Evolutionary conservation across 2,329 filamentous ascomycete species (phyloP).

Genomic region (Penicillium paneum): DNA sequence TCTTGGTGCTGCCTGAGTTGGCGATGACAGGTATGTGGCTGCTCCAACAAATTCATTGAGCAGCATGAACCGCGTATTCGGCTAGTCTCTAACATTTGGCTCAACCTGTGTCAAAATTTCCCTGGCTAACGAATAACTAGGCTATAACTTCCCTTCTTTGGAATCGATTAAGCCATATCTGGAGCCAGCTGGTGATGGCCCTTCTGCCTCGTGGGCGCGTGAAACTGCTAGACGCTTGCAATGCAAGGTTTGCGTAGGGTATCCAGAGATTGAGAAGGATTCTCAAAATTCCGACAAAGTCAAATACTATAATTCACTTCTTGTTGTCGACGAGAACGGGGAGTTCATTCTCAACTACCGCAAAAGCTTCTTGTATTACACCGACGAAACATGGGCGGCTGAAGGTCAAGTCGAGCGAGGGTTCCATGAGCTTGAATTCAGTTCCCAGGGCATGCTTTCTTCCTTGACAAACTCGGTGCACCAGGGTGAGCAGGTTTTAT

Average conservation of each 20-base stretch:
- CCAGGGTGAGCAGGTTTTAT: background rate
- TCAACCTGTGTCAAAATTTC: background rate
- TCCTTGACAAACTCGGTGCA: background rate
- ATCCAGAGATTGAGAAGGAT: constrained; percentile 51
- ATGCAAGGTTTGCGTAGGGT: constrained; percentile 63
- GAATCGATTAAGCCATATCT: constrained; percentile 57
- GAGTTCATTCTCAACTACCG: constrained; percentile 59
- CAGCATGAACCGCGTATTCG: background rate
- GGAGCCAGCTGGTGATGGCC: constrained; percentile 56
- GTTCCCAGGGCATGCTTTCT: background rate
- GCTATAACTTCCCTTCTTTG: constrained; percentile 62
- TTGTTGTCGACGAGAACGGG: constrained; percentile 56
- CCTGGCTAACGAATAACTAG: constrained; percentile 30
- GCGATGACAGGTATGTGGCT: constrained; percentile 55
- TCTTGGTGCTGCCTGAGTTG: constrained; percentile 61
- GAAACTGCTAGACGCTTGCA: constrained; percentile 52
- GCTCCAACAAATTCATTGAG: background rate
- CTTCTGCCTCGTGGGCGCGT: constrained; percentile 57
- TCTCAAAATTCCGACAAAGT: constrained; percentile 6
- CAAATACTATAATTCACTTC: constrained; percentile 57
- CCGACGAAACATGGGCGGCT: constrained; percentile 62
- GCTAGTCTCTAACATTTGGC: background rate
- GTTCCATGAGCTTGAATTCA: constrained; percentile 28
- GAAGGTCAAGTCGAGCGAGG: constrained; percentile 46
- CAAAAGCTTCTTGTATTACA: constrained; percentile 65